phyloP scores from a whole-genome alignment of 2,329 filamentous ascomycete species.

The Aspergillus proliferans region DNA sequence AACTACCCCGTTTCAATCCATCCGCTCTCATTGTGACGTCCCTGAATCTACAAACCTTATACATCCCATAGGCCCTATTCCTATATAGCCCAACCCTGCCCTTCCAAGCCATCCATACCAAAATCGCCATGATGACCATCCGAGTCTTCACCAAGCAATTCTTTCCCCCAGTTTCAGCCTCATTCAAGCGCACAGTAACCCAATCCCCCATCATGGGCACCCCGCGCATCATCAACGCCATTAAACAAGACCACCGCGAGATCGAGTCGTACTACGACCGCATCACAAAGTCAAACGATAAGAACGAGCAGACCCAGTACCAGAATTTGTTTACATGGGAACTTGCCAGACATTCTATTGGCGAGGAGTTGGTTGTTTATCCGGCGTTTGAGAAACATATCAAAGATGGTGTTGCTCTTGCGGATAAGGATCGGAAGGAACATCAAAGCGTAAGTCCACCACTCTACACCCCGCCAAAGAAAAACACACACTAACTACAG shows the following conservation, averaged over 20 bases:
- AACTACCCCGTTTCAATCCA: background rate
- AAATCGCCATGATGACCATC: background rate
- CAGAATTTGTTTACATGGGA: slow-evolving; percentile 2
- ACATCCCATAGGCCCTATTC: no score
- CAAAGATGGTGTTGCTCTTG: background rate
- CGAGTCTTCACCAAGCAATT: background rate
- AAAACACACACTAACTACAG: no score
- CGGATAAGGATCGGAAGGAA: background rate
- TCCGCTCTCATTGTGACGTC: background rate
- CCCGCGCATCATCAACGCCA: background rate
- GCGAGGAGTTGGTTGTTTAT: slow-evolving; percentile 1
- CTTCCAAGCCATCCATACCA: background rate
- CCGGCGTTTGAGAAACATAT: slow-evolving; percentile 1
- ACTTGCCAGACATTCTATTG: background rate
- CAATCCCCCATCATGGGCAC: background rate
- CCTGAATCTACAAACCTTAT: background rate
- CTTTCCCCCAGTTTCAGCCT: background rate
- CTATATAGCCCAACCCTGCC: no score
- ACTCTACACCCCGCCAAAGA: no score
- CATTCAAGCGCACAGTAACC: background rate
- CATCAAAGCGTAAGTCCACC: background rate
- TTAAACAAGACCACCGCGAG: slow-evolving; percentile 1
- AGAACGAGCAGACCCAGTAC: background rate
- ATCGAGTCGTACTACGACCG: background rate
- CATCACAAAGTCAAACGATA: background rate